Evolutionary conservation across 495 filamentous ascomycete species (phyloP).

Genomic region (Friedmanniomyces simplex): DNA sequence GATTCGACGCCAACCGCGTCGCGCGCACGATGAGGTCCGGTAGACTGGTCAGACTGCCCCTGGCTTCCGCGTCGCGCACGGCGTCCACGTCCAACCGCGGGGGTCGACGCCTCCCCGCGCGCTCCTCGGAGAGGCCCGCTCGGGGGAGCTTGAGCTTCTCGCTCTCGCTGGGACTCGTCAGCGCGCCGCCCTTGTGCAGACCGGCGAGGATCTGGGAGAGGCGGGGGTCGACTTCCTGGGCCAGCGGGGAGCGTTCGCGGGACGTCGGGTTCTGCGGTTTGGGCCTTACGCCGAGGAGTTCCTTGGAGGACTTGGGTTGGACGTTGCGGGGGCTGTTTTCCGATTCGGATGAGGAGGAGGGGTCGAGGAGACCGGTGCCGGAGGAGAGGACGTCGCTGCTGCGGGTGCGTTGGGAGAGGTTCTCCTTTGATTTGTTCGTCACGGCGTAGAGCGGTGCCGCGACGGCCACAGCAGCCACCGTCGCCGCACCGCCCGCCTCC

Average conservation of each 20-base stretch:
- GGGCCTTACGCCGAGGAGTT: not conserved
- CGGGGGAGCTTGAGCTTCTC: constrained; percentile 14
- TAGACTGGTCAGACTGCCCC: constrained; percentile 82
- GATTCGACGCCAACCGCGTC: constrained; percentile 72
- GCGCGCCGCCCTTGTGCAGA: constrained; percentile 31
- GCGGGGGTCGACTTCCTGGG: constrained; percentile 22
- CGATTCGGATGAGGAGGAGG: constrained; percentile 27
- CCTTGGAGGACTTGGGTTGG: constrained; percentile 14
- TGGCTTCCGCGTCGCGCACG: constrained; percentile 63
- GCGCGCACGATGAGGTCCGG: constrained; percentile 84
- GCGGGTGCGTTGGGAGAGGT: not conserved
- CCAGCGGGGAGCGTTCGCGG: constrained; percentile 6
- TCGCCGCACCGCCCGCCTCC: constrained; percentile 5
- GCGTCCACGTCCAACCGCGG: constrained; percentile 70
- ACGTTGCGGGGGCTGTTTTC: constrained; percentile 14
- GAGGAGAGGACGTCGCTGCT: constrained; percentile 11
- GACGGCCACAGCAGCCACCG: not conserved
- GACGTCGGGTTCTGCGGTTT: not conserved
- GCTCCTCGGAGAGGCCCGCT: constrained; percentile 28
- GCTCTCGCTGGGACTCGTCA: constrained; percentile 20
- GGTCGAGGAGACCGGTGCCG: constrained; percentile 27
- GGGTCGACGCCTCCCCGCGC: constrained; percentile 47
- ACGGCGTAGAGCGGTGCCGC: not conserved
- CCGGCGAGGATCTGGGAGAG: constrained; percentile 24
- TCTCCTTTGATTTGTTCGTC: constrained; percentile 3